Evolutionary conservation across 1,284 basidiomycete species (phyloP), one percentile per base, ranked within the genome.

Genomic region (Sanguinoderma infundibulare): DNA sequence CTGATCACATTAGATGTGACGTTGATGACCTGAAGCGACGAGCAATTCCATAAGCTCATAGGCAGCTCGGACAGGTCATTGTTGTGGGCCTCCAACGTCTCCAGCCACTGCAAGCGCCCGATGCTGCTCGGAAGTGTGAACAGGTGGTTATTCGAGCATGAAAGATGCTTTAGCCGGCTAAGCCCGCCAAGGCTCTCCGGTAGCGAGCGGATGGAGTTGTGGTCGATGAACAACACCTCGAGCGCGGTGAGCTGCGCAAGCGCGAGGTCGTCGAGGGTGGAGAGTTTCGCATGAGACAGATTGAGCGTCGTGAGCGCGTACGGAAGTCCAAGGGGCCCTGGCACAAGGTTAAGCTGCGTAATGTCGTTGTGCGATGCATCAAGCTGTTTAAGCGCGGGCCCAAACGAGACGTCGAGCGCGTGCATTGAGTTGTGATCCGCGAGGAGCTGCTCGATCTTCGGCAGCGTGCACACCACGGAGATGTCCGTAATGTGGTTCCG

Each of bases 141-240:
- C 8, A 99, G 83, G 69, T 91, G 85, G 75, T 98, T 99, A 75
- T 98, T 95, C 50, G 93, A 94, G 72, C 94, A 95, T 4, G 91
- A 92, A 3, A 99, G 84, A 1, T 79, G 80, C 67, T 88, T 82
- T 28, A 99, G 87, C 57, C 84, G 84, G 20, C 78, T 79, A 28
- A 98, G 85, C 17, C 87, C 83, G 49, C 91, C 91, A 5, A 98
- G 78, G 12, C 89, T 86, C 40, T 95, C 89, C 0, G 97, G 96
- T 35, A 99, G 85, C 6, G 86, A 82, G 14, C 91, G 90, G 72
- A 99, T 90, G 56, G 93, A 87, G 77, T 99, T 98, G 77, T 94
- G 89, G 73, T 95, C 90, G 60, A 98, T 80, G 63, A 86, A 86
- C 53, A 98, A 83, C 3, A 78, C 79, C 55, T 85, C 82, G 50